Base-by-base conservation (phyloP, 2,329 filamentous ascomycete species). In the Penicillium sp. region DNA sequence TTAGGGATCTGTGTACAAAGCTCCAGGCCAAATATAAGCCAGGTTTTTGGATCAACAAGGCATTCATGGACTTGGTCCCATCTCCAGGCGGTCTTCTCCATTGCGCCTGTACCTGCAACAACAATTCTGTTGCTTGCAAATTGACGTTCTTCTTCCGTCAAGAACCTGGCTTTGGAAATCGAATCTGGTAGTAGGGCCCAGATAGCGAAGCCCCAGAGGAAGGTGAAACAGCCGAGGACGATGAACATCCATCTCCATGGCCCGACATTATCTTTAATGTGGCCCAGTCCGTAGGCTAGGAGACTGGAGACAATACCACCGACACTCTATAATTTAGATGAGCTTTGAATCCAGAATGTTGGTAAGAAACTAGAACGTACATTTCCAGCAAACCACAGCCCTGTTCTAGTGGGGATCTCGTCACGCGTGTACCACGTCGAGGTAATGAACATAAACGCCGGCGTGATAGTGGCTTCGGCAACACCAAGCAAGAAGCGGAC, bases 31-130 rank as follows among this genome's bases (percentile, higher is more conserved):
- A 83, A 76, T 42, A 86, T 76, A 44, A 85, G 70, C 82, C 82
- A 86, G 0, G 82, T 83, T 66, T 86, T 85, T 3, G 81, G 81
- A 59, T 85, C 84, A 9, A 73, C 49, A 0, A 85, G 65, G 45
- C 81, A 83, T 65, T 86, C 83, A 5, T 67, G 54, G 27, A 78
- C 69, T 61, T 86, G 84, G 2, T 76, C 70, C 74, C 77, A 78
- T 48, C 73, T 76, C 76, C 79, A 85, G 9, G 60, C 66, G 10
- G 78, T 76, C 30, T 80, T 77, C 30, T 63, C 61, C 0, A 79
- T 82, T 14, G 68, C 70, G 0, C 82, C 83, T 1, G 80, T 82
- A 13, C 81, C 81, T 0, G 78, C 76, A 30, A 79, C 67, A 2
- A 78, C 72, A 7, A 79, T 55, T 32, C 61, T 34, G 9, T 56